Evolutionary conservation across 2,329 filamentous ascomycete genomes (phyloP).

Genomic region (Sporothrix sp.): DNA sequence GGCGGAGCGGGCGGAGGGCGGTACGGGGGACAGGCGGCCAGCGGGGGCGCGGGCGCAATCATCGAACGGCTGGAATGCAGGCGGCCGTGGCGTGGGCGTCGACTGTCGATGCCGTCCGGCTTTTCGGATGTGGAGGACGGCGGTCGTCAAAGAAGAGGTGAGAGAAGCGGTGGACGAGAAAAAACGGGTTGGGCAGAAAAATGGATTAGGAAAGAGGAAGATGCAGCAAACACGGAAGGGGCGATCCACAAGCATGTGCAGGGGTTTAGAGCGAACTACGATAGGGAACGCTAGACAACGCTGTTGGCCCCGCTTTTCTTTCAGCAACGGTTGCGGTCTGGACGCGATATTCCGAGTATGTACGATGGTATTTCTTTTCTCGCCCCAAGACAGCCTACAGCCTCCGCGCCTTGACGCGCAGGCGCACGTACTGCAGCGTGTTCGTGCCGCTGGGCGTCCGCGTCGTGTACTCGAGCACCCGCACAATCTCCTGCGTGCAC

Average conservation of each 20-base stretch:
- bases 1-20: not conserved
- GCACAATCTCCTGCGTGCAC: conserved; percentile 43
- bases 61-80: not conserved
- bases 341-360: too few relatives aligned
- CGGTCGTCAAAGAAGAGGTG: not conserved
- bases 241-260: not conserved
- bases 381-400: conserved; percentile 9
- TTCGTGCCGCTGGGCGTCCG: conserved; percentile 47
- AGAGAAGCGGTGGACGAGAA: conserved; percentile 5
- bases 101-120: not conserved
- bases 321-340: too few relatives aligned
- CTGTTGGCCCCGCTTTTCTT: not conserved
- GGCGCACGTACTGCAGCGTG: conserved; percentile 43
- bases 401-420: conserved; percentile 18
- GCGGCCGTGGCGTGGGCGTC: not conserved
- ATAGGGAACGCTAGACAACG: too few relatives aligned
- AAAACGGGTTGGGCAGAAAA: conserved; percentile 5
- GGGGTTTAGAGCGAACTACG: too few relatives aligned
- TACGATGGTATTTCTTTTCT: too few relatives aligned
- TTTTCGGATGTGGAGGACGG: not conserved
- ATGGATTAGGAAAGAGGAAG: conserved; percentile 6
- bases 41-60: conserved; percentile 1
- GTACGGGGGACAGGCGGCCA: conserved; percentile 1
- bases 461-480: conserved; percentile 46
- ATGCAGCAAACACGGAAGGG: not conserved